phyloP scores from a whole-genome alignment of 2,329 filamentous ascomycete species.

The Monosporascus sp. region DNA sequence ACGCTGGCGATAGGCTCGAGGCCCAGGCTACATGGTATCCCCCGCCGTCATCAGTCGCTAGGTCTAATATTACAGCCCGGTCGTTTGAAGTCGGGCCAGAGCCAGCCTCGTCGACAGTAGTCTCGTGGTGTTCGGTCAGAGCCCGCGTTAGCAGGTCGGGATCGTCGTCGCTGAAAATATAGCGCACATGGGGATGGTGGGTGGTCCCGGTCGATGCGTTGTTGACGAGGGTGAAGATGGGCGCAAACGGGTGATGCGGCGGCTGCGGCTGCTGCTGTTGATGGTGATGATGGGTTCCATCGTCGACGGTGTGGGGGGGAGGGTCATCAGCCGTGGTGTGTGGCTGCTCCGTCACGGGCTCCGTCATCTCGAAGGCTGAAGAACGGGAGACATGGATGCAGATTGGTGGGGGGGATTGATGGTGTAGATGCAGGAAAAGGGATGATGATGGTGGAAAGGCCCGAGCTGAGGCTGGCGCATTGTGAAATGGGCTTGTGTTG shows the following conservation, averaged over 20 bases:
- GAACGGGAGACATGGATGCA: constrained; percentile 16
- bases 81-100: constrained; percentile 23
- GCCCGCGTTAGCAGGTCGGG: constrained; percentile 67
- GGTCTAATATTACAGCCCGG: constrained; percentile 51
- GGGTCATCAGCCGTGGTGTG: neutral
- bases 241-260: constrained; percentile 50
- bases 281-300: constrained; percentile 1
- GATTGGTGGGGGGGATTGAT: constrained; percentile 4
- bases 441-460: constrained; percentile 5
- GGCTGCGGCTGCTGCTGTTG: constrained; percentile 11
- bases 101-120: constrained; percentile 20
- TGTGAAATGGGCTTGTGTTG: constrained; percentile 13
- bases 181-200: constrained; percentile 81
- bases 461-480: constrained; percentile 19
- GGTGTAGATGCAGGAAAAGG: neutral
- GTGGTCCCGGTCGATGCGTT: constrained; percentile 69
- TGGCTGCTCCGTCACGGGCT: constrained; percentile 14
- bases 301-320: neutral
- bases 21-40: constrained; percentile 58
- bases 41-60: constrained; percentile 36
- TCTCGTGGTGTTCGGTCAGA: constrained; percentile 39
- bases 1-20: constrained; percentile 67
- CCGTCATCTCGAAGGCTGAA: constrained; percentile 21
- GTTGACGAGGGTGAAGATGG: constrained; percentile 81
- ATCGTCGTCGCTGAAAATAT: constrained; percentile 91